Evolutionary conservation across 805 yeast genomes (phyloP).

Genomic region (Hemisphaericaspora nanyangensis): DNA sequence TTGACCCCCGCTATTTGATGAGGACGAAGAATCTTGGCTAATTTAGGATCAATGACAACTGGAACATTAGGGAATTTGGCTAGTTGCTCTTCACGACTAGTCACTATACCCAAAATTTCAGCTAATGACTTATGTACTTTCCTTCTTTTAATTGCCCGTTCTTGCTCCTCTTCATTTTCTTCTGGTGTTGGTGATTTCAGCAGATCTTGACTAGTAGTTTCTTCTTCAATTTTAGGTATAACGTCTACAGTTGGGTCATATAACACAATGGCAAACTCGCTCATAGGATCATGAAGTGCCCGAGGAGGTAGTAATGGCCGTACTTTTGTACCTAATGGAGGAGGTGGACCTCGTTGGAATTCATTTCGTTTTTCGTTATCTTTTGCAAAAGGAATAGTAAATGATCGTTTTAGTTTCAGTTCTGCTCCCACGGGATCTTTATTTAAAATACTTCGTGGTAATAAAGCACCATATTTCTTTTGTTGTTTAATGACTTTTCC

Average conservation of each 20-base stretch:
- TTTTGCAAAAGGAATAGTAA: constrained; percentile 57
- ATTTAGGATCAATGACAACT: constrained; percentile 88
- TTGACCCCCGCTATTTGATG: constrained; percentile 96
- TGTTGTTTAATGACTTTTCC: constrained; percentile 22
- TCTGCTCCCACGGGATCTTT: constrained; percentile 32
- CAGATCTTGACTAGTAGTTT: constrained; percentile 7
- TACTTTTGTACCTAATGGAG: constrained; percentile 80
- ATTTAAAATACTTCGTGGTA: constrained; percentile 48
- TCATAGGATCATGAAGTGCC: constrained; percentile 92
- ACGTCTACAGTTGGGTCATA: constrained; percentile 92
- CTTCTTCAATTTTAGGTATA: constrained; percentile 26
- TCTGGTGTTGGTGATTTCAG: constrained; percentile 9
- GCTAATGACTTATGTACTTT: constrained; percentile 63
- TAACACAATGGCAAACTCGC: constrained; percentile 88
- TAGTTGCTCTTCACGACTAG: constrained; percentile 44
- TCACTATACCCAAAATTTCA: constrained; percentile 73
- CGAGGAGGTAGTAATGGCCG: constrained; percentile 72
- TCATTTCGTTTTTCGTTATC: constrained; percentile 28
- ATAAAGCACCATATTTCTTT: constrained; percentile 53
- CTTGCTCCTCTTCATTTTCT: constrained; percentile 12
- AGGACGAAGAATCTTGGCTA: constrained; percentile 83
- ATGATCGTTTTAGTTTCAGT: constrained; percentile 37
- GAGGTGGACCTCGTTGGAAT: constrained; percentile 50
- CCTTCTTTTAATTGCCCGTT: constrained; percentile 28
- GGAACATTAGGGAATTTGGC: constrained; percentile 79